phyloP scores from a whole-genome alignment of 1,139 yeast genomes.

The Wickerhamiella infanticola region DNA sequence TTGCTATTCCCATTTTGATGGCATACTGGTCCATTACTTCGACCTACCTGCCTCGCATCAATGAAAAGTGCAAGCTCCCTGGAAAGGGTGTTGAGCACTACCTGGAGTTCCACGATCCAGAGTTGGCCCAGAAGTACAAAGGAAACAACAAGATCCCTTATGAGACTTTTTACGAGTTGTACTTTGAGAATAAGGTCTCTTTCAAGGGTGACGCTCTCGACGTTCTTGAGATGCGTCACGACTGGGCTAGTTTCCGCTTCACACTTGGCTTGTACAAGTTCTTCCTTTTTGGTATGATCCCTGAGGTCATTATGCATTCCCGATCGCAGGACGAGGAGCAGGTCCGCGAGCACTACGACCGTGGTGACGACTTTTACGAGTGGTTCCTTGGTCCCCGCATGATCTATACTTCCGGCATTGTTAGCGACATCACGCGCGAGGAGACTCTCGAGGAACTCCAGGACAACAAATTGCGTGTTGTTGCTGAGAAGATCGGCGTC shows the following conservation, averaged over 20 bases:
- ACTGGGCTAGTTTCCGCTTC: slow-evolving; percentile 76
- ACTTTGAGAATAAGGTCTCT: slow-evolving; percentile 67
- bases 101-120: slow-evolving; percentile 67
- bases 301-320: slow-evolving; percentile 84
- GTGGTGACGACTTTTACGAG: slow-evolving; percentile 90
- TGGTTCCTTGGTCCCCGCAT: slow-evolving; percentile 93
- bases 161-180: slow-evolving; percentile 85
- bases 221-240: slow-evolving; percentile 72
- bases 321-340: slow-evolving; percentile 93
- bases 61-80: slow-evolving; percentile 64
- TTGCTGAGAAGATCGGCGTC: slow-evolving; percentile 74
- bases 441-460: slow-evolving; percentile 78
- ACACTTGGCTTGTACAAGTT: slow-evolving; percentile 64
- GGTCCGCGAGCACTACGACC: slow-evolving; percentile 89
- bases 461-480: slow-evolving; percentile 77
- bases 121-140: slow-evolving; percentile 51
- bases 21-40: slow-evolving; percentile 72
- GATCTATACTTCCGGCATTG: slow-evolving; percentile 83
- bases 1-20: slow-evolving; percentile 56
- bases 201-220: slow-evolving; percentile 85
- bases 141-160: slow-evolving; percentile 72
- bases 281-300: slow-evolving; percentile 79
- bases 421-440: slow-evolving; percentile 52
- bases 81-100: slow-evolving; percentile 65
- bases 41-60: slow-evolving; percentile 64